Evolutionary conservation across 164 flowering plant species (phyloP).

Genomic region (Dillenia turbinata): DNA sequence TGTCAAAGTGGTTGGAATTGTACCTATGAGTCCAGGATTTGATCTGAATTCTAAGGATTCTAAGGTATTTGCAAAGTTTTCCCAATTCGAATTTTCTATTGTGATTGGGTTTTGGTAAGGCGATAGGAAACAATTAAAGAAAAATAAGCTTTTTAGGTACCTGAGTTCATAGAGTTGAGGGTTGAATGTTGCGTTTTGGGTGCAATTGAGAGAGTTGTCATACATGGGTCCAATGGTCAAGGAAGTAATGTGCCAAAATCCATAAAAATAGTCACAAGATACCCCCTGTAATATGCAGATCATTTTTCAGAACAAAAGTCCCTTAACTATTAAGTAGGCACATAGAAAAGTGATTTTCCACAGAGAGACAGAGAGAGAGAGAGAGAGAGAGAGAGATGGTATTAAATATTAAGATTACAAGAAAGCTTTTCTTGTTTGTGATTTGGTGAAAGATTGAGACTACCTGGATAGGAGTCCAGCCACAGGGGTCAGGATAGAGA

Average conservation of each 20-base stretch:
- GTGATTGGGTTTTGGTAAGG: constrained; percentile 23
- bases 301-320: no score
- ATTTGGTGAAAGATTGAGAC: no score
- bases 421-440: no score
- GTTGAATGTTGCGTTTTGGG: constrained; percentile 34
- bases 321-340: no score
- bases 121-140: constrained; percentile 55
- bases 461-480: constrained; percentile 95
- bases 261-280: constrained; percentile 71
- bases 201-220: constrained; percentile 68
- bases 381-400: no score
- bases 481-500: constrained; percentile 96
- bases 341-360: no score
- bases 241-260: constrained; percentile 68
- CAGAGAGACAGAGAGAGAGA: no score
- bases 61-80: constrained; percentile 38
- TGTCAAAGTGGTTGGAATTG: constrained; percentile 42
- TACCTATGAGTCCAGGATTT: constrained; percentile 67
- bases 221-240: constrained; percentile 66
- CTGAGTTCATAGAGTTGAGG: constrained; percentile 52
- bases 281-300: constrained; percentile 50
- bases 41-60: constrained; percentile 68
- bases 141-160: constrained; percentile 58
- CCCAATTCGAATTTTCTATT: constrained; percentile 44
- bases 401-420: no score